Evolutionary conservation across 345 rosid species (phyloP).

Genomic region (Eucalyptus marginata): DNA sequence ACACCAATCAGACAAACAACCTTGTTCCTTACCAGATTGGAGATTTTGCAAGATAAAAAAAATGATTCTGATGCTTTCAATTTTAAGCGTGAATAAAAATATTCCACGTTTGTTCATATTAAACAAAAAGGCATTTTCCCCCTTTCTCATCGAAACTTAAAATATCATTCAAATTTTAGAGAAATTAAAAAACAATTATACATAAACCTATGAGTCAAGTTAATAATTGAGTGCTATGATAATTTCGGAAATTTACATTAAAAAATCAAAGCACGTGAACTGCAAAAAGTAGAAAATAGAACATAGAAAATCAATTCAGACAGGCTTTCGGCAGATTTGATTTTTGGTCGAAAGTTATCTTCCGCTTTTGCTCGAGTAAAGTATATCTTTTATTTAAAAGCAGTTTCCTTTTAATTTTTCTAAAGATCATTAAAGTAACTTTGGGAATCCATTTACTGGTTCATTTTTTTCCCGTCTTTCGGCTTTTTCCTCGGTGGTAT

Average conservation of each 20-base stretch:
- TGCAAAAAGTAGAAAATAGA: neutral
- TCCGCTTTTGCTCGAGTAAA: neutral
- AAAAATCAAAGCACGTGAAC: neutral
- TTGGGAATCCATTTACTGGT: neutral
- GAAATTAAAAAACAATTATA: neutral
- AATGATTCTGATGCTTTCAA: neutral
- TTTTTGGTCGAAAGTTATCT: neutral
- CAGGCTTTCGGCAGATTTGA: neutral
- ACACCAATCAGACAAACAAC: neutral
- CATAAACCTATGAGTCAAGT: neutral
- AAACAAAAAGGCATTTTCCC: neutral
- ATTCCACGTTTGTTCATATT: neutral
- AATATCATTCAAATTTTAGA: neutral
- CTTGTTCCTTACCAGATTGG: neutral
- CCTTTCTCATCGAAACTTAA: neutral
- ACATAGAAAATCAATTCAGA: neutral
- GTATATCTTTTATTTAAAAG: neutral
- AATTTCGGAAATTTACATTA: neutral
- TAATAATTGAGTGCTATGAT: neutral
- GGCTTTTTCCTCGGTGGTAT: neutral
- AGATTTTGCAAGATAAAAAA: neutral
- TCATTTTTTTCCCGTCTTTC: neutral
- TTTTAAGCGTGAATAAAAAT: neutral
- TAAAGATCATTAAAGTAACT: neutral
- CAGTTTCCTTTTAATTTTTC: neutral